Conservation (phyloP, 768 basidiomycete genomes). For the Psilocybe tampanensis region DNA sequence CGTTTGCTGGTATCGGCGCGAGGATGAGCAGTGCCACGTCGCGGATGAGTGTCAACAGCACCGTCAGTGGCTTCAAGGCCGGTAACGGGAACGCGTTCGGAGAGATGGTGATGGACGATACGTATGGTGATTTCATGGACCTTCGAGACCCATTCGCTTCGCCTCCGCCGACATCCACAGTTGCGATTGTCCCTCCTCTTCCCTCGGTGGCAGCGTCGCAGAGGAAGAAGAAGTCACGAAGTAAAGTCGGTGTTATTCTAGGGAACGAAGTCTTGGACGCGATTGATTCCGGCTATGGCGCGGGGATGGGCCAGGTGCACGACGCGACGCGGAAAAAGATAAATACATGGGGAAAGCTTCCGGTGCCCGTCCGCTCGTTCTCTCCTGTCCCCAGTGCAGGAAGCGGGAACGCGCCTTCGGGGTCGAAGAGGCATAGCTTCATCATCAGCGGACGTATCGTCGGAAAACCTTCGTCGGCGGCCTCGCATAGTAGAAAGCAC, state of each 20-base stretch:
- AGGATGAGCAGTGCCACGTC: conserved; percentile 20
- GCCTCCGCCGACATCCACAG: conserved; percentile 15
- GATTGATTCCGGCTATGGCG: neutral
- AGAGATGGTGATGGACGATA: conserved; percentile 17
- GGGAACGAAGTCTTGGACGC: neutral
- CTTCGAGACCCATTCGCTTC: conserved; percentile 34
- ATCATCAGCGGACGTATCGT: conserved; percentile 1
- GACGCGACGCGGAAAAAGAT: conserved; percentile 18
- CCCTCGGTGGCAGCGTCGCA: neutral
- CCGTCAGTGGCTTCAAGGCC: neutral
- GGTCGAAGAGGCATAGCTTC: conserved; percentile 5
- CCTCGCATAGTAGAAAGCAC: conserved; percentile 6
- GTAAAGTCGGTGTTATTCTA: neutral
- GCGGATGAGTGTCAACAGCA: conserved; percentile 14
- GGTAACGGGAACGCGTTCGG: conserved; percentile 8
- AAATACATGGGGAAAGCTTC: conserved; percentile 29
- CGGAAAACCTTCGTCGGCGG: conserved; percentile 7
- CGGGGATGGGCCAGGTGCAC: conserved; percentile 9
- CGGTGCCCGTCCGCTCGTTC: conserved; percentile 16
- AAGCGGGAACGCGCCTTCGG: conserved; percentile 1
- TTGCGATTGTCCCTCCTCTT: neutral
- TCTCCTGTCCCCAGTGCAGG: conserved; percentile 10
- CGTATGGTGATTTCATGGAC: conserved; percentile 34
- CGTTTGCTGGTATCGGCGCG: conserved; percentile 24
- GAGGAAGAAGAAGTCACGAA: conserved; percentile 2